These are phyloP conservation scores for Acrasis kona DNA, from an alignment of 78 protist species.

Conservation along the genomic window DNA sequence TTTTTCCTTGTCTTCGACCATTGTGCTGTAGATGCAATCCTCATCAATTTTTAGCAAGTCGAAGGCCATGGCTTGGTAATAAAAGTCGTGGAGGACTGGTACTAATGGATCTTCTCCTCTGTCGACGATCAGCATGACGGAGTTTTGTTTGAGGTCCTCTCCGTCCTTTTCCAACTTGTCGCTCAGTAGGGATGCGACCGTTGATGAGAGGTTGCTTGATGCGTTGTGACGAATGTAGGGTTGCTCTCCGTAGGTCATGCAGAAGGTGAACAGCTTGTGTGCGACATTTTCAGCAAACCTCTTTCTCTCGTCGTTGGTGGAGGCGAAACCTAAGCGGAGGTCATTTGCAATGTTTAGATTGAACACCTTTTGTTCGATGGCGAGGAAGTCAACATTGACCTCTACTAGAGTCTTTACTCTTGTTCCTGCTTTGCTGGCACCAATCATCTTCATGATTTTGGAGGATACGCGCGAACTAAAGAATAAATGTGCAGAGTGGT, in stretches of 20 bases:
- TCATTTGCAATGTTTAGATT: not conserved
- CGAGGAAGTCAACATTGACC: not conserved
- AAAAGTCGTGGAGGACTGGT: constrained; percentile 22
- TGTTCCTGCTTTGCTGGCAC: not conserved
- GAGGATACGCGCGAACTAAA: not conserved
- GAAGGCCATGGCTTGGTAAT: constrained; percentile 21
- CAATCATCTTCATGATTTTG: not conserved
- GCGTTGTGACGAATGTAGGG: not conserved
- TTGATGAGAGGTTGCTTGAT: too few species aligned
- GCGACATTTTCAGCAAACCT: not conserved
- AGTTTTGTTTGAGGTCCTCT: not conserved
- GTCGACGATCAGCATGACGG: constrained; percentile 13
- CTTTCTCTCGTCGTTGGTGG: not conserved
- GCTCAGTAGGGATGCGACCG: too few species aligned
- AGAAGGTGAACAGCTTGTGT: not conserved
- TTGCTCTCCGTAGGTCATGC: not conserved
- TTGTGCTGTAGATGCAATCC: not conserved
- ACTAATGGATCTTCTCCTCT: constrained; percentile 15
- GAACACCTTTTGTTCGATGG: not conserved
- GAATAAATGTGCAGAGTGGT: not conserved
- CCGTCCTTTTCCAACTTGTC: too few species aligned
- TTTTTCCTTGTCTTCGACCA: not conserved
- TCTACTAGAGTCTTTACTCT: not conserved
- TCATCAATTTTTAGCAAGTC: not conserved
- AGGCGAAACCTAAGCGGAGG: not conserved